phyloP scores from a whole-genome alignment of 768 basidiomycete genomes.

The Cubamyces lactineus region DNA sequence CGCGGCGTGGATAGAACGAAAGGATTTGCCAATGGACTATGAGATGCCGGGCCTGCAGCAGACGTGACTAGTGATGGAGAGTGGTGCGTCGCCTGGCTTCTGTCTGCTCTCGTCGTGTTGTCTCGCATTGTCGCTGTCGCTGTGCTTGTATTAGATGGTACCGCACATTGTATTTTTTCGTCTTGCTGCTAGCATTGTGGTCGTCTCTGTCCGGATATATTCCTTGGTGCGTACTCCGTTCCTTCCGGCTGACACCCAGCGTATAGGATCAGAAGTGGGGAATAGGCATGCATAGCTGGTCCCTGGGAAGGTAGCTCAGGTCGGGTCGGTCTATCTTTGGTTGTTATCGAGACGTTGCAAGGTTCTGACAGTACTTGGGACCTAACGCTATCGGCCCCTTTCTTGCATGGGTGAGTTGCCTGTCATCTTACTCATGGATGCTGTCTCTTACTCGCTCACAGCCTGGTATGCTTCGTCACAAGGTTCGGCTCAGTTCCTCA shows the following conservation, averaged over 20 bases:
- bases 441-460: too few relatives aligned
- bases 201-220: background rate
- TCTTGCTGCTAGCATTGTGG: background rate
- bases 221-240: too few relatives aligned
- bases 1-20: conserved; percentile 68
- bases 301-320: background rate
- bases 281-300: too few relatives aligned
- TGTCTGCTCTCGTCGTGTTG: background rate
- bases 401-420: too few relatives aligned
- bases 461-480: too few relatives aligned
- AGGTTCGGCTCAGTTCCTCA: too few relatives aligned
- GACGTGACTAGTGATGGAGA: conserved; percentile 12
- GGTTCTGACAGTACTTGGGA: background rate
- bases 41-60: conserved; percentile 57
- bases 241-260: too few relatives aligned
- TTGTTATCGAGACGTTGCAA: background rate
- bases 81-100: too few relatives aligned
- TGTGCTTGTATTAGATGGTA: background rate
- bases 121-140: conserved; percentile 9
- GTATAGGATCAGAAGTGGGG: too few relatives aligned
- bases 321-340: background rate
- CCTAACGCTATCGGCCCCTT: too few relatives aligned
- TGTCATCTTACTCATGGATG: too few relatives aligned
- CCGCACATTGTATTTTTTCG: background rate
- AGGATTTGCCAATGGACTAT: conserved; percentile 78